These are phyloP conservation scores for Uronychia setigera DNA, from an alignment of 73 alveolate genomes.

Conservation along the genomic window DNA sequence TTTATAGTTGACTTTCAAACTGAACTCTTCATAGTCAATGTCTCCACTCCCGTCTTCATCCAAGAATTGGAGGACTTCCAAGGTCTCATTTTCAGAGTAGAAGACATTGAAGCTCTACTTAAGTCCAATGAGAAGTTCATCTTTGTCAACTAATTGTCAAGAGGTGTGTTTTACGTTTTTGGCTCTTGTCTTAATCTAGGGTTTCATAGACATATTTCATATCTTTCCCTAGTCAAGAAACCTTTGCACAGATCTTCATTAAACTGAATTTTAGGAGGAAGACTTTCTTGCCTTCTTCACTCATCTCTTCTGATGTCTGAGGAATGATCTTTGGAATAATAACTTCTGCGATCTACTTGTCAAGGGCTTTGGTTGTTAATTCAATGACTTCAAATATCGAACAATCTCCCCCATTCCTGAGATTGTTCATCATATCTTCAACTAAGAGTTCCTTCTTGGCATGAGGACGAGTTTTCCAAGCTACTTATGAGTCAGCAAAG, in stretches of 20 bases:
- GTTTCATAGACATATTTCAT: slow-evolving; percentile 43
- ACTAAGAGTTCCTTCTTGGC: slow-evolving; percentile 8
- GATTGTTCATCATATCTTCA: slow-evolving; percentile 21
- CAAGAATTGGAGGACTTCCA: neutral
- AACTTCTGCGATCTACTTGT: neutral
- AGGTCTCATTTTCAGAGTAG: slow-evolving; percentile 5
- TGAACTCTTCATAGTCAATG: slow-evolving; percentile 17
- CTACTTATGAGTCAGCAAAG: slow-evolving; percentile 14
- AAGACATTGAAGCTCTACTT: neutral
- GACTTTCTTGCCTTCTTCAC: neutral
- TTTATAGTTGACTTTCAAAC: slow-evolving; percentile 6
- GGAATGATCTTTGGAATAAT: slow-evolving; percentile 17
- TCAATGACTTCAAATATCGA: slow-evolving; percentile 45
- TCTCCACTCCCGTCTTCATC: slow-evolving; percentile 30
- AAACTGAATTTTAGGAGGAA: slow-evolving; percentile 43
- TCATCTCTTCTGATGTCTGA: slow-evolving; percentile 12
- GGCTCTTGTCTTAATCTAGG: slow-evolving; percentile 59
- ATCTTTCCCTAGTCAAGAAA: slow-evolving; percentile 51
- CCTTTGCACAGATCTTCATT: slow-evolving; percentile 41
- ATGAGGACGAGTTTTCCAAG: slow-evolving; percentile 12
- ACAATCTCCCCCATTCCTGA: slow-evolving; percentile 50
- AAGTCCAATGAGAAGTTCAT: slow-evolving; percentile 20
- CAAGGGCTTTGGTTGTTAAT: slow-evolving; percentile 14
- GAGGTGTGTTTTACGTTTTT: too few species aligned
- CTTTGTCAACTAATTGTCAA: slow-evolving; percentile 7